phyloP scores from a whole-genome alignment of 2,329 filamentous ascomycete genomes.

The Polychaeton citri region DNA sequence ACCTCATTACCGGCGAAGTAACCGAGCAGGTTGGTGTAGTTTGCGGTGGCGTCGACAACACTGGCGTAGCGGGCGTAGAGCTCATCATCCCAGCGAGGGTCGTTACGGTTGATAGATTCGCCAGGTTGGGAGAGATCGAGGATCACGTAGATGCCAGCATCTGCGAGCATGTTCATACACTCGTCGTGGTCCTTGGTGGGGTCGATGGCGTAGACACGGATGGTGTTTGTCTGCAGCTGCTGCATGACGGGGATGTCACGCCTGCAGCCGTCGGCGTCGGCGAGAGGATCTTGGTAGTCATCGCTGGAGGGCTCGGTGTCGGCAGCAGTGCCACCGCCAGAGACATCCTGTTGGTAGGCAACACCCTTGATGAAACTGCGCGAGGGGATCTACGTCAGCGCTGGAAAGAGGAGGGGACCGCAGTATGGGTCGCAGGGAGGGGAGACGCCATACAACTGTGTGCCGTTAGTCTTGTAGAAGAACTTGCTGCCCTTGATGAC shows the following conservation, averaged over 20 bases:
- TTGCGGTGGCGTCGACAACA: slow-evolving; percentile 67
- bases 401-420: neutral
- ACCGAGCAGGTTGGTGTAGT: slow-evolving; percentile 84
- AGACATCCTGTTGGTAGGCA: slow-evolving; percentile 75
- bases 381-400: too few relatives aligned
- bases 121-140: slow-evolving; percentile 76
- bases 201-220: slow-evolving; percentile 90
- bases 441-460: slow-evolving; percentile 45
- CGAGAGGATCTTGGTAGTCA: slow-evolving; percentile 70
- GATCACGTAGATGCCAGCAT: slow-evolving; percentile 88
- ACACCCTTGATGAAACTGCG: slow-evolving; percentile 76
- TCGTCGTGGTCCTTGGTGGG: slow-evolving; percentile 61
- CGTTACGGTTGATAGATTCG: slow-evolving; percentile 72
- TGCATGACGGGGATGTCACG: slow-evolving; percentile 74
- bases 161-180: slow-evolving; percentile 73
- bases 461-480: slow-evolving; percentile 74
- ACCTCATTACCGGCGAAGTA: slow-evolving; percentile 99
- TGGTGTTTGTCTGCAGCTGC: slow-evolving; percentile 74
- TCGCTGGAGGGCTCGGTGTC: slow-evolving; percentile 38
- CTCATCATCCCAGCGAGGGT: slow-evolving; percentile 63
- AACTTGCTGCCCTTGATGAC: slow-evolving; percentile 73
- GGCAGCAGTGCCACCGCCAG: slow-evolving; percentile 33
- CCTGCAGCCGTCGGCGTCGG: slow-evolving; percentile 56
- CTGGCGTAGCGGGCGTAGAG: slow-evolving; percentile 69
- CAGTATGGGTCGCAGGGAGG: neutral